Evolutionary conservation across 2,329 filamentous ascomycete species (phyloP), one percentile per base, ranked within the genome.

Genomic region (Colletotrichum sp.): DNA sequence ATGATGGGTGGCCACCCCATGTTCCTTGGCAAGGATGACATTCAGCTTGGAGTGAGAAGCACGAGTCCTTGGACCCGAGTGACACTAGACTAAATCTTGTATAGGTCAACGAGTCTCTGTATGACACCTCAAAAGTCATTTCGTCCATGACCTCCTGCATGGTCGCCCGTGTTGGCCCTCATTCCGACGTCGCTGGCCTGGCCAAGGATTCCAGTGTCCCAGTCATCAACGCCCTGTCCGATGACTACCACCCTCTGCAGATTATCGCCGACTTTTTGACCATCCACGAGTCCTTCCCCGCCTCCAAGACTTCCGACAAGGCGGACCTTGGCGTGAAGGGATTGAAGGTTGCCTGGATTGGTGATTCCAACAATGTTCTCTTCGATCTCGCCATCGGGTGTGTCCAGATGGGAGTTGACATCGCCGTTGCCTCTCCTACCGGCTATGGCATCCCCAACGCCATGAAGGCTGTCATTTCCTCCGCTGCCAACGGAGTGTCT

Each of bases 361-460:
- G 96, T 69, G 96, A 99, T 83, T 95, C 96, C 13, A 99, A 99
- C 88, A 99, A 99, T 80, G 96, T 99, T 32, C 91, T 99, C 29
- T 98, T 96, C 82, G 96, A 99, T 83, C 90, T 99, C 70, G 96
- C 96, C 65, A 96, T 97, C 79, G 96, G 92, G 55, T 96, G 95
- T 73, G 88, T 94, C 80, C 99, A 98, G 87, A 91, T 96, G 80
- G 97, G 97, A 62, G 92, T 98, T 30, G 90, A 98, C 80, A 90
- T 99, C 77, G 88, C 95, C 3, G 95, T 99, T 49, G 97, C 97
- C 15, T 96, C 96, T 1, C 97, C 97, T 25, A 87, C 90, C 77
- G 95, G 95, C 64, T 99, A 98, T 83, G 92, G 92, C 67, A 98
- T 99, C 78, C 95, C 96, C 1, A 83, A 90, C 3, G 80, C 86